Conservation (phyloP, 2,329 filamentous ascomycete species). For the Xylariales sp. region DNA sequence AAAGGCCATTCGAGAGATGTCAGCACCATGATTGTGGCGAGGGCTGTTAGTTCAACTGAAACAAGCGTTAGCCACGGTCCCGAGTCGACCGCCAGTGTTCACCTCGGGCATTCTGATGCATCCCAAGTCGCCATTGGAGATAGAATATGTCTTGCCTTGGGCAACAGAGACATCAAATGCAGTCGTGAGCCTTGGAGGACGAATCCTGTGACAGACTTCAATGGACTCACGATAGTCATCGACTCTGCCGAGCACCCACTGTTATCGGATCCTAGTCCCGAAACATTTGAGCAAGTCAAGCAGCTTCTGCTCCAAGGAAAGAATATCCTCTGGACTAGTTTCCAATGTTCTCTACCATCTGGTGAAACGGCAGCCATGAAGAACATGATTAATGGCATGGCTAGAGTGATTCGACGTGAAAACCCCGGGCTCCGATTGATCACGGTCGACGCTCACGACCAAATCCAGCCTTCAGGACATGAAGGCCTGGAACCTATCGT, state of each 20-base stretch:
- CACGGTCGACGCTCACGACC: conserved; percentile 10
- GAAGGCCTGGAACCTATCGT: neutral
- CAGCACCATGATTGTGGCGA: conserved; percentile 11
- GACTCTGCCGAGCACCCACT: conserved; percentile 13
- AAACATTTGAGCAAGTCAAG: conserved; percentile 12
- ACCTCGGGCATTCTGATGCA: conserved; percentile 7
- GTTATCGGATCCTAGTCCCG: conserved; percentile 7
- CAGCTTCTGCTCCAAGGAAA: conserved; percentile 9
- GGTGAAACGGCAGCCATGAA: conserved; percentile 6
- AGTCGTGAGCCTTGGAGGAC: conserved; percentile 2
- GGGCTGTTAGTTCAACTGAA: neutral
- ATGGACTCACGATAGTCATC: conserved; percentile 8
- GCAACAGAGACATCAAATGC: conserved; percentile 3
- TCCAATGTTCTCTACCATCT: conserved; percentile 6
- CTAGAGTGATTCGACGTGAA: conserved; percentile 14
- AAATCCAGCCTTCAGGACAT: neutral
- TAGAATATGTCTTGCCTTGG: conserved; percentile 1
- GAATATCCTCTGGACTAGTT: conserved; percentile 11
- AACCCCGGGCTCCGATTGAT: conserved; percentile 9
- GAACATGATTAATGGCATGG: conserved; percentile 13
- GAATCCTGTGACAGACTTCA: neutral
- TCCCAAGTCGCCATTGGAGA: conserved; percentile 5
- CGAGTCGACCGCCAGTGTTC: neutral
- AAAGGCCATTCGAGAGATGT: conserved; percentile 7
- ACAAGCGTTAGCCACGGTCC: no score